These are phyloP conservation scores for Hypseocharis bilobata DNA, from an alignment of 441 rosid species.

Conservation along the genomic window DNA sequence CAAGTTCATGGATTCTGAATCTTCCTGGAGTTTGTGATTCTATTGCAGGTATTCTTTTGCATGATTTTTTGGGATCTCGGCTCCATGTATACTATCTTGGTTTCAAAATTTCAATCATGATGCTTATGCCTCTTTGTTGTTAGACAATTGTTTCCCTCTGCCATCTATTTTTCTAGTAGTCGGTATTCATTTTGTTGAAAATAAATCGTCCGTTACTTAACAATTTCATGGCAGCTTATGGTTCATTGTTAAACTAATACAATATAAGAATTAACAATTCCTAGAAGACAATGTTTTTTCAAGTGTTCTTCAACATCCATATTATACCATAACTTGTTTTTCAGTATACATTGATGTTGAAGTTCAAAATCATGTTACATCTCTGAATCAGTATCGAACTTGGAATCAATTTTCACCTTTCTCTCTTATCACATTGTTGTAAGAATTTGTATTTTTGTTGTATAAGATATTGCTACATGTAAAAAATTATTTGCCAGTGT, in stretches of 20 bases:
- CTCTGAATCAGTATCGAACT: neutral
- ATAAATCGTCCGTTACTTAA: neutral
- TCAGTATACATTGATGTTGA: too few species aligned
- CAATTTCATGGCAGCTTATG: neutral
- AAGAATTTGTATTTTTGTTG: neutral
- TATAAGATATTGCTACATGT: neutral
- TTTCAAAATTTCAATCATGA: neutral
- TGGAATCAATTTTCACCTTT: neutral
- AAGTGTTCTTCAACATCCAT: neutral
- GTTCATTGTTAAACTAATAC: neutral
- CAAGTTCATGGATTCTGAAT: slow-evolving; percentile 36
- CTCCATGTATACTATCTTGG: neutral
- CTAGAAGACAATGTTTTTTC: neutral
- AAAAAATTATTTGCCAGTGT: neutral
- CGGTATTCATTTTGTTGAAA: neutral
- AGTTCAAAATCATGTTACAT: neutral
- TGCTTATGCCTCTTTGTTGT: neutral
- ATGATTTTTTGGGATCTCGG: neutral
- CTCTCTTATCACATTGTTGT: neutral
- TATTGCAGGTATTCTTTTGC: slow-evolving; percentile 44
- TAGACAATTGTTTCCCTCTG: neutral
- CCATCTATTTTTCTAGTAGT: neutral
- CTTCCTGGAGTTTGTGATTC: slow-evolving; percentile 45
- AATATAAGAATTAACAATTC: too few species aligned
- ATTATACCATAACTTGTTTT: neutral